Base-by-base conservation (phyloP, 2,329 filamentous ascomycete species). In the Periconia digitata region DNA sequence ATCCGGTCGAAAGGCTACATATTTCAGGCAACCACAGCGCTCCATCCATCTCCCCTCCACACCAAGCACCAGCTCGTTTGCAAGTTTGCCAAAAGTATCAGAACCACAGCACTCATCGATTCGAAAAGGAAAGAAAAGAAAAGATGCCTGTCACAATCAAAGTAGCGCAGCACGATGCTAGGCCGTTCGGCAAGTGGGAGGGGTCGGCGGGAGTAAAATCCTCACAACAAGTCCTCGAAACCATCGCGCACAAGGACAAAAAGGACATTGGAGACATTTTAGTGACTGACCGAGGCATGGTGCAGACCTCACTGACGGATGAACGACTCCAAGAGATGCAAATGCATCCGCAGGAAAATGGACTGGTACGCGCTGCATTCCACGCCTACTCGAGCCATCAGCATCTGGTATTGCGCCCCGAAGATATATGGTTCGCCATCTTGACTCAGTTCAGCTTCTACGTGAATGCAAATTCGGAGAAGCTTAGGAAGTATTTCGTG, bases 361-460 rank as follows among this genome's bases (percentile, higher is more conserved):
- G 47, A 7, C 43, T 50, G 8, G 17, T 50, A 3, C 36, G 47
- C 7, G 41, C 43, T 13, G n/a, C 41, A 7, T 29, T 47, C 20
- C 21, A 40, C 16, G 44, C 48, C 15, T 50, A 44, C 12, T 20
- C 16, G 8, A 12, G 37, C n/a, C 44, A 50, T 16, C 45, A 44
- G n/a, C 55, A 63, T 32, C 46, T 63, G 1, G 36, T 50, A 5
- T 48, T 63, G 1, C 58, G 58, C 3, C 60, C 60, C 10, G 58
- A 63, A 4, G 58, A 63, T 21, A 48, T 62, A 1, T 63, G 57
- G 59, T 50, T 60, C 35, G 48, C 50, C 8, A 59, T 60, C 37
- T 18, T 62, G 4, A 50, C 32, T 0, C 59, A 62, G 35, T 42
- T 60, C 23, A 56, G 44, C 38, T 58, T 55, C 48, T 58, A 58